These are phyloP conservation scores for Coprinopsis strossmayeri DNA, from an alignment of 768 basidiomycete genomes.

Conservation along the genomic window DNA sequence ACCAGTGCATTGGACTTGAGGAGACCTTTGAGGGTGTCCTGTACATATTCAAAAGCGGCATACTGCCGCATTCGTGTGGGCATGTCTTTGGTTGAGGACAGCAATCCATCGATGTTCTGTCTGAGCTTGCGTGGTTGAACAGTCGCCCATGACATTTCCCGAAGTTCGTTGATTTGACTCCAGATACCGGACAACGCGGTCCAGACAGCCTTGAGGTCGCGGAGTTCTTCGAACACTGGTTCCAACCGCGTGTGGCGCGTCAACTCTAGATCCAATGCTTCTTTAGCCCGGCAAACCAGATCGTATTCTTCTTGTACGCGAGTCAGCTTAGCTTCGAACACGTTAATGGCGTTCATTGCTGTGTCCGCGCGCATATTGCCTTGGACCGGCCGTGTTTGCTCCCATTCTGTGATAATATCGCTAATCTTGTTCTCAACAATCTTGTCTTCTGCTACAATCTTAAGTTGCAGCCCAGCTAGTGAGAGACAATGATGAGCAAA, in stretches of 20 bases:
- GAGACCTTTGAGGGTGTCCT: conserved; percentile 78
- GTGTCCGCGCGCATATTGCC: conserved; percentile 94
- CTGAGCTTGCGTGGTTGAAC: conserved; percentile 93
- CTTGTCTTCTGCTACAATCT: conserved; percentile 99
- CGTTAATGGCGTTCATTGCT: conserved; percentile 93
- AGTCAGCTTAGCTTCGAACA: conserved; percentile 87
- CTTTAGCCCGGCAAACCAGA: conserved; percentile 92
- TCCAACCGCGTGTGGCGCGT: conserved; percentile 85
- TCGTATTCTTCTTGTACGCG: conserved; percentile 93
- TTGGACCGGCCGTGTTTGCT: conserved; percentile 92
- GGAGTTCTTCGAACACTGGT: conserved; percentile 91
- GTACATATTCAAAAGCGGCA: conserved; percentile 96
- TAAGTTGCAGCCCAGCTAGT: conserved; percentile 93
- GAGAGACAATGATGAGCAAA: neutral
- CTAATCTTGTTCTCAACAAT: conserved; percentile 94
- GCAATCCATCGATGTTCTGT: conserved; percentile 86
- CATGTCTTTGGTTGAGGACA: conserved; percentile 97
- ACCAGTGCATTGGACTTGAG: conserved; percentile 88
- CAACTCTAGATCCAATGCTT: conserved; percentile 91
- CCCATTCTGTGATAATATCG: conserved; percentile 90
- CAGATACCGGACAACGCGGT: conserved; percentile 96
- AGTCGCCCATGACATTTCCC: conserved; percentile 86
- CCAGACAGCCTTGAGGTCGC: conserved; percentile 98
- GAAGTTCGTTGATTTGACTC: conserved; percentile 84
- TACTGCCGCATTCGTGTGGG: conserved; percentile 99